A percentile compares a stretch with the other conserved stretches of the same genome.
These are phyloP conservation scores for Myriosclerotinia duriaeana DNA, from an alignment of 2,329 filamentous ascomycete genomes.

Conservation along the genomic window DNA sequence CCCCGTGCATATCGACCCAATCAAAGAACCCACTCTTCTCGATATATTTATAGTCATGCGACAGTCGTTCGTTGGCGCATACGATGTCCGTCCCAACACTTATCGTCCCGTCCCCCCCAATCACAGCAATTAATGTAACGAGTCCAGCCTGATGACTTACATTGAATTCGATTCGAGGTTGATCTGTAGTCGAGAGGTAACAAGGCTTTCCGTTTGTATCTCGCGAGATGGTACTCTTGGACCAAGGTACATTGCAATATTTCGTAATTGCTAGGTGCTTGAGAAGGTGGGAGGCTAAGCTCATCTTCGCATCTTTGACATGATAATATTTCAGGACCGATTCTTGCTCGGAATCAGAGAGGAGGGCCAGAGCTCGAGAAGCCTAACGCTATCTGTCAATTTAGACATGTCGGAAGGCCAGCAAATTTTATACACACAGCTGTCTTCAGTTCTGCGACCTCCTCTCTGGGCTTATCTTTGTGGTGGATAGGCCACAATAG, in stretches of 20 bases:
- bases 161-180: conserved; percentile 60
- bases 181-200: conserved; percentile 36
- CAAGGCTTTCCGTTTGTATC: conserved; percentile 50
- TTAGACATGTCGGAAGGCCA: neutral
- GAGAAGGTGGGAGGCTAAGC: conserved; percentile 68
- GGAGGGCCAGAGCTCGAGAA: conserved; percentile 52
- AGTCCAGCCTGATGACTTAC: conserved; percentile 76
- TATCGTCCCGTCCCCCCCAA: conserved; percentile 35
- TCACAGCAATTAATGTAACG: conserved; percentile 61
- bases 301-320: conserved; percentile 71
- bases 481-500: conserved; percentile 51
- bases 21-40: conserved; percentile 58
- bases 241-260: conserved; percentile 60
- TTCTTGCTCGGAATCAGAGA: conserved; percentile 55
- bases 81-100: conserved; percentile 75
- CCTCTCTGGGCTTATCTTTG: conserved; percentile 42
- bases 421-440: conserved; percentile 30
- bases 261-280: conserved; percentile 69
- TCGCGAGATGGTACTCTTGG: conserved; percentile 55
- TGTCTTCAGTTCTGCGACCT: conserved; percentile 42
- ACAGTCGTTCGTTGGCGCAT: conserved; percentile 67
- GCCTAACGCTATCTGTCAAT: conserved; percentile 46
- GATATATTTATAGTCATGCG: conserved; percentile 60
- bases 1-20: conserved; percentile 71
- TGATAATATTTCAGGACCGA: conserved; percentile 62